Conservation (phyloP, 2,329 filamentous ascomycete species). For the Ampelomyces quisqualis region DNA sequence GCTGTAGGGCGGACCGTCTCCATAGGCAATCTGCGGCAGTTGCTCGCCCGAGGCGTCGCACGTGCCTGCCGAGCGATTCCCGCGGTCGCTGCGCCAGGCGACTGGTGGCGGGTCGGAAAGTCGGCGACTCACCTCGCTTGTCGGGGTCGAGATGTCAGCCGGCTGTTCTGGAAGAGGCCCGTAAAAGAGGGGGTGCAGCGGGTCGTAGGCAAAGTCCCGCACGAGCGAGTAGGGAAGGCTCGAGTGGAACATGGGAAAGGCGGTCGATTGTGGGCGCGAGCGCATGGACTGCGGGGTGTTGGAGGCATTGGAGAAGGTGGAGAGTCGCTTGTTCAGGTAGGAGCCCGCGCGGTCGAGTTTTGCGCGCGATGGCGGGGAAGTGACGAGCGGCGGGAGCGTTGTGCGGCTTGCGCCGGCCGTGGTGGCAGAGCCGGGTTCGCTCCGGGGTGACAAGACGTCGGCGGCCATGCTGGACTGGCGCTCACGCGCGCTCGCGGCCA, state of each 20-base stretch:
- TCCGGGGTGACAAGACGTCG: conserved; percentile 41
- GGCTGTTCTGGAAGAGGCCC: conserved; percentile 78
- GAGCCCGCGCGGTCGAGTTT: conserved; percentile 65
- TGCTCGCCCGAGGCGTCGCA: conserved; percentile 63
- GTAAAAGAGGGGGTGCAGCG: conserved; percentile 84
- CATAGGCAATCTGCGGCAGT: conserved; percentile 79
- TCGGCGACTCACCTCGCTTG: conserved; percentile 70
- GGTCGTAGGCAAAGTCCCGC: conserved; percentile 91
- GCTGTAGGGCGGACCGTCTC: conserved; percentile 81
- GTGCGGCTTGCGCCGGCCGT: conserved; percentile 43
- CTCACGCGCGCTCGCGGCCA: conserved; percentile 26
- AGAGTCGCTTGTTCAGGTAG: conserved; percentile 77
- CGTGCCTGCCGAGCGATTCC: conserved; percentile 56
- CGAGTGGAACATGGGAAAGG: conserved; percentile 81
- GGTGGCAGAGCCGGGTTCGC: conserved; percentile 32
- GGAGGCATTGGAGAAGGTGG: conserved; percentile 68
- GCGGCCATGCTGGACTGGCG: conserved; percentile 39
- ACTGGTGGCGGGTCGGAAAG: conserved; percentile 78
- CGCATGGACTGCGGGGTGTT: conserved; percentile 48
- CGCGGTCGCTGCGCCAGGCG: conserved; percentile 67
- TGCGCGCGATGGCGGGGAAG: conserved; percentile 51
- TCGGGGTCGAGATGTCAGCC: conserved; percentile 83
- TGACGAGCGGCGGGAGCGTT: conserved; percentile 53
- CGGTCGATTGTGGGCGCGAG: conserved; percentile 77
- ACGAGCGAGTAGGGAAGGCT: conserved; percentile 86